A percentile compares a stretch with the other conserved stretches of the same genome.
Evolutionary conservation across 768 basidiomycete species (phyloP).

Genomic region (Fomitopsis serialis): DNA sequence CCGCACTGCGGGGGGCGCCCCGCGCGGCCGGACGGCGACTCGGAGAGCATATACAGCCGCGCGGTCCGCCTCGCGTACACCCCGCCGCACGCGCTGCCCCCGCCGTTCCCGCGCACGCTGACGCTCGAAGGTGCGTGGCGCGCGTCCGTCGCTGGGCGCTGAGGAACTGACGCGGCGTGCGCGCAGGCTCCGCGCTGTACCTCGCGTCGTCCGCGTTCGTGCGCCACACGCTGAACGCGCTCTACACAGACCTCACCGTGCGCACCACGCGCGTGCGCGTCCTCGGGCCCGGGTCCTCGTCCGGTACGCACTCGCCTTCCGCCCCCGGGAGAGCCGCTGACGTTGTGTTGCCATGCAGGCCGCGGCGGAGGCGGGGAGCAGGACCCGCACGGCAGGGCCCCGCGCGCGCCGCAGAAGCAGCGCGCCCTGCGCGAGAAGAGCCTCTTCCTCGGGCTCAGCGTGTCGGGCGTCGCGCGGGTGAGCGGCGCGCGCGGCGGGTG

Average conservation of each 20-base stretch:
- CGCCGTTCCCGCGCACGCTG: conserved; percentile 65
- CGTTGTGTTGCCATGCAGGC: too few species aligned
- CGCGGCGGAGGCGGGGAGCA: background rate
- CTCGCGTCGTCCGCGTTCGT: conserved; percentile 64
- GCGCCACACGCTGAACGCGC: conserved; percentile 68
- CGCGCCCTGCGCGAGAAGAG: conserved; percentile 49
- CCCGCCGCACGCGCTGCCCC: conserved; percentile 58
- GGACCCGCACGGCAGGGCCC: background rate
- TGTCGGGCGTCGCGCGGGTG: conserved; percentile 57
- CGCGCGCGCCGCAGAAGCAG: conserved; percentile 7
- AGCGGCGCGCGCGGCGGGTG: conserved; percentile 61
- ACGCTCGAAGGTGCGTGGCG: conserved; percentile 56
- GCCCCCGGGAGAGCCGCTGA: too few species aligned
- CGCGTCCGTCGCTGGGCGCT: background rate
- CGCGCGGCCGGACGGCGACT: conserved; percentile 26
- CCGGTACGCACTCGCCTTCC: background rate
- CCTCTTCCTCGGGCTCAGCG: conserved; percentile 47
- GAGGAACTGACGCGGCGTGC: background rate
- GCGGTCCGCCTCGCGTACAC: conserved; percentile 61
- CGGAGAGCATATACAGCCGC: conserved; percentile 59
- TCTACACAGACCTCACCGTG: conserved; percentile 63
- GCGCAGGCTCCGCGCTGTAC: conserved; percentile 64
- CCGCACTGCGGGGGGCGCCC: conserved; percentile 1
- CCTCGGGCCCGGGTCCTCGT: conserved; percentile 15
- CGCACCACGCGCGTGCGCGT: conserved; percentile 44